phyloP scores from a whole-genome alignment of 225 moss, liverwort and hornwort genomes.

The Rhytidiadelphus loreus region DNA sequence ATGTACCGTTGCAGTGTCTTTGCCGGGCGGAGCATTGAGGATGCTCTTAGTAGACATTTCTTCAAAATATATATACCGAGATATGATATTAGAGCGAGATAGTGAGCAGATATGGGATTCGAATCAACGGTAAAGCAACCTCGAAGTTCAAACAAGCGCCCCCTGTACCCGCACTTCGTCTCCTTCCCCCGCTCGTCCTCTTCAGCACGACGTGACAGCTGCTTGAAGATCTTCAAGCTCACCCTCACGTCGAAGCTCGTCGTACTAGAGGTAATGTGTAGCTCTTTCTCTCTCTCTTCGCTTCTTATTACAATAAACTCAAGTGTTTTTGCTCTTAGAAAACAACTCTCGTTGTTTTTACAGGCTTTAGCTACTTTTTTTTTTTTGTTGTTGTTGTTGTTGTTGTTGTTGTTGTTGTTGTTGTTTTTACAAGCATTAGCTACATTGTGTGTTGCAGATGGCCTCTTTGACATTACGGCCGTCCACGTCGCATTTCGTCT shows the following conservation, averaged over 20 bases:
- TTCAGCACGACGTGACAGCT: neutral
- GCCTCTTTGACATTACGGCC: neutral
- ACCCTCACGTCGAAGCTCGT: neutral
- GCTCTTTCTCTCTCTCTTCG: neutral
- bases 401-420: neutral
- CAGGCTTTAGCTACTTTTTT: neutral
- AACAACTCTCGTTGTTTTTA: neutral
- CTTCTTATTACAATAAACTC: neutral
- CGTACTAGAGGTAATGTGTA: neutral
- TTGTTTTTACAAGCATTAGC: neutral
- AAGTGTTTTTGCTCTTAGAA: neutral
- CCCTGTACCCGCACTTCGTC: neutral
- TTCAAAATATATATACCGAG: neutral
- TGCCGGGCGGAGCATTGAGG: too few species aligned
- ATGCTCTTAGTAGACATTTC: too few species aligned
- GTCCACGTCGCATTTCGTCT: neutral
- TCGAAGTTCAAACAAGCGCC: neutral
- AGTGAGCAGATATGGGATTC: too few species aligned
- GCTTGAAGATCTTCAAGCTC: neutral
- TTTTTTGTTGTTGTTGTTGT: neutral
- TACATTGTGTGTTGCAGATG: conserved; percentile 9
- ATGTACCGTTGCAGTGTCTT: too few species aligned
- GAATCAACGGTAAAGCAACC: neutral
- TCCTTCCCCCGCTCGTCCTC: neutral
- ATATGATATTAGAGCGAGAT: neutral